These are phyloP conservation scores for Meyerozyma carpophila DNA, from an alignment of 1,139 yeast species.

Conservation along the genomic window DNA sequence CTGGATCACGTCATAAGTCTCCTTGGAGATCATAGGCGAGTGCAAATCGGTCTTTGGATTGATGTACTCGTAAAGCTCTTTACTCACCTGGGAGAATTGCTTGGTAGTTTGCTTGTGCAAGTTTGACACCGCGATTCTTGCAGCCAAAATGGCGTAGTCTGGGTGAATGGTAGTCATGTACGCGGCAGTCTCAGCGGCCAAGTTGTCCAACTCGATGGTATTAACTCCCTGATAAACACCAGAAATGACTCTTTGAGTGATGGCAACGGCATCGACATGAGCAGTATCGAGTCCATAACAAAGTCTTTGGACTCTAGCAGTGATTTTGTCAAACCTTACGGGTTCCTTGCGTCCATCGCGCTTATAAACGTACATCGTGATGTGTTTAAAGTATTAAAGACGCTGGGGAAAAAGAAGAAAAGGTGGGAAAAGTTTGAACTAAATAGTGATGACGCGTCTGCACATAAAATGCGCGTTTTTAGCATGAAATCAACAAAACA, in stretches of 20 bases:
- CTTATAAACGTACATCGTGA: conserved; percentile 46
- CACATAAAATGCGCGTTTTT: neutral
- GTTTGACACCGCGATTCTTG: conserved; percentile 88
- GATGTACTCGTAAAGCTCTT: conserved; percentile 59
- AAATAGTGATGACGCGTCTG: neutral
- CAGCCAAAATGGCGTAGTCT: conserved; percentile 91
- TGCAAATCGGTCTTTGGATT: conserved; percentile 69
- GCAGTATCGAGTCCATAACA: conserved; percentile 81
- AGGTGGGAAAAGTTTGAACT: neutral
- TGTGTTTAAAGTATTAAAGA: conserved; percentile 3
- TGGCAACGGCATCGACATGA: conserved; percentile 83
- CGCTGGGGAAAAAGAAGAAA: neutral
- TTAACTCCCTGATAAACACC: conserved; percentile 97
- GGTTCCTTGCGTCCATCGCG: conserved; percentile 83
- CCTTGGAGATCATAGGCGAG: conserved; percentile 79
- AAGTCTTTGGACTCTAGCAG: conserved; percentile 46
- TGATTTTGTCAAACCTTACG: conserved; percentile 52
- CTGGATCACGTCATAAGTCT: conserved; percentile 58
- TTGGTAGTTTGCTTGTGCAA: conserved; percentile 92
- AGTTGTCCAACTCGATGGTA: conserved; percentile 84
- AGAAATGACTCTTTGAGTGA: conserved; percentile 82
- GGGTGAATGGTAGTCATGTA: conserved; percentile 96
- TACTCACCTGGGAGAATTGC: conserved; percentile 75
- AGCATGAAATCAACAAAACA: neutral
- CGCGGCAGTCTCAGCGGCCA: conserved; percentile 97